Base-by-base conservation (phyloP, 2,329 filamentous ascomycete species). In the Stachybotrys chlorohalonatus region DNA sequence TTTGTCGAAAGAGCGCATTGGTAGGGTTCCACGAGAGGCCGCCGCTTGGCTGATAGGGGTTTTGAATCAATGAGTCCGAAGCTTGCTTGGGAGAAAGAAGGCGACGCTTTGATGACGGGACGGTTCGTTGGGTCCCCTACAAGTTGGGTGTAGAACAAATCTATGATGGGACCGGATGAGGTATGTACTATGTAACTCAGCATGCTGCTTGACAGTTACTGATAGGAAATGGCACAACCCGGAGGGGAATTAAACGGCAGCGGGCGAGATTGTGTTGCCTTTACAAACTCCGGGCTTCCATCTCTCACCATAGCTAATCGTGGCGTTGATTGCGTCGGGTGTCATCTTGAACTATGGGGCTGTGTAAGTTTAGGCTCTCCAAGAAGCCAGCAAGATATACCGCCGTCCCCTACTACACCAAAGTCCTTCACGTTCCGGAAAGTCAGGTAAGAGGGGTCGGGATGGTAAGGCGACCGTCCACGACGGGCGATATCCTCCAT, bases 111-210 rank as follows among this genome's bases (percentile, higher is more conserved):
- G 53, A 86, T 74, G 3, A 77, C 74, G 6, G 87, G 74, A 55
- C 79, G 75, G 58, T 78, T 68, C 17, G 74, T 76, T 9, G 86
- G 82, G 68, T 92, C 86, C 47, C 88, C 89, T 32, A 91, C 78
- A 57, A 94, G 77, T 68, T 90, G 86, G 1, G 89, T 91, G 66
- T 90, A 90, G 73, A 92, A 94, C 70, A 85, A 84, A 65, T 87
- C 83, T 47, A 88, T 71, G 56, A 94, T 83, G 6, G 89, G 86
- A 58, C 75, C 78, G 52, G 81, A 86, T 83, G 6, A 85, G 63
- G 64, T 93, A 94, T 3, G 85, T 91, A 49, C 70, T 71, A 39
- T 2, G 5, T 7, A 9, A 32, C 56, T 58, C 55, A 55, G 36
- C 5, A 52, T 11, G 48, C 11, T 32, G 9, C 16, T 11, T n/a